Percentiles rank a stretch among this genome's conserved stretches.
Evolutionary conservation across 2,329 filamentous ascomycete genomes (phyloP).

Genomic region (Sporothrix protearum): DNA sequence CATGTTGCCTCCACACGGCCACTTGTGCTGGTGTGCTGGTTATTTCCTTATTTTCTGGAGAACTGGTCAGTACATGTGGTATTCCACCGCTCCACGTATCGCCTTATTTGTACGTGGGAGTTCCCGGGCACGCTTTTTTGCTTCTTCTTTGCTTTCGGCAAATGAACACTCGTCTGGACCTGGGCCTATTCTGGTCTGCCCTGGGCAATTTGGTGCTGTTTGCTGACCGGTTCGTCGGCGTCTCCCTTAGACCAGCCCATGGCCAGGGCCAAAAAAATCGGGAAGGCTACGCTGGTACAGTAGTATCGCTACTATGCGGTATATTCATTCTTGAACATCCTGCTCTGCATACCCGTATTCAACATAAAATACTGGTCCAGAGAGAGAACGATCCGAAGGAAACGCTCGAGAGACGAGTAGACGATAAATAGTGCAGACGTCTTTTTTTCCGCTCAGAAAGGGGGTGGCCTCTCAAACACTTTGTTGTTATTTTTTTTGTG

Average conservation of each 20-base stretch:
- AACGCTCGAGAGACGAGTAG: background rate
- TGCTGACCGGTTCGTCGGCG: background rate
- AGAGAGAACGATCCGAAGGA: background rate
- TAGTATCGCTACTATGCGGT: background rate
- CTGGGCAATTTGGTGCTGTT: background rate
- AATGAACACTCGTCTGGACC: background rate
- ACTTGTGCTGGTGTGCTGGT: background rate
- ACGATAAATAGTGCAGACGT: background rate
- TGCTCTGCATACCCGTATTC: background rate
- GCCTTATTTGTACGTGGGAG: slow-evolving; percentile 5
- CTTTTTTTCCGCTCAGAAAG: background rate
- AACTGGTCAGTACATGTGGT: background rate
- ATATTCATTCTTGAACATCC: background rate
- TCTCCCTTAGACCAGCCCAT: background rate
- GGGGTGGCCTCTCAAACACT: background rate
- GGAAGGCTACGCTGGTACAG: background rate
- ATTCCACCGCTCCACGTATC: background rate
- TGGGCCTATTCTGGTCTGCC: background rate
- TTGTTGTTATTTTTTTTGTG: background rate
- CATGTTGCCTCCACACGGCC: background rate
- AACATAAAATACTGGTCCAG: background rate
- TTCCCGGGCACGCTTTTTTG: background rate
- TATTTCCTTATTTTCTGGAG: background rate
- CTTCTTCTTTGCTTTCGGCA: background rate
- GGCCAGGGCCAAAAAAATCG: background rate